Conservation (phyloP, 2,329 filamentous ascomycete genomes). For the Paraphaeosphaeria sporulosa region DNA sequence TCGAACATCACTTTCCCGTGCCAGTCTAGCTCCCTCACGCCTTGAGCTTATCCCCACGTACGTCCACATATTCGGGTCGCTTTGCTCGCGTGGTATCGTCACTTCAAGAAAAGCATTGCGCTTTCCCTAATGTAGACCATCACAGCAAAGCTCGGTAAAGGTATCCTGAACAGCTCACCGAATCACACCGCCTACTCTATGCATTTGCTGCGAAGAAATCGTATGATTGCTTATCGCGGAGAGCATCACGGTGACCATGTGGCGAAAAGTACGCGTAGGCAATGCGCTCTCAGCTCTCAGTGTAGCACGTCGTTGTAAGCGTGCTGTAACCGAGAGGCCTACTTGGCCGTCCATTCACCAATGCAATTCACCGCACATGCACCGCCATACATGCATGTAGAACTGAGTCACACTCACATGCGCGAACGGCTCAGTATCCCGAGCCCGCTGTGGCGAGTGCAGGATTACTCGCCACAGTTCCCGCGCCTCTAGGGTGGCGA, state of each 20-base stretch:
- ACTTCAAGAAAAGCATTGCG: neutral
- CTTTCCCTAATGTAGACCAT: neutral
- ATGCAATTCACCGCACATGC: neutral
- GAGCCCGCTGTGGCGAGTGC: constrained; percentile 22
- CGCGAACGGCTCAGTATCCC: neutral
- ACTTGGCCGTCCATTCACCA: neutral
- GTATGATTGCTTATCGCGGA: neutral
- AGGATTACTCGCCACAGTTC: constrained; percentile 18
- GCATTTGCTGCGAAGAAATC: neutral
- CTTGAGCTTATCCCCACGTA: constrained; percentile 13
- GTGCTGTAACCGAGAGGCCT: neutral
- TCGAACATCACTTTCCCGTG: constrained; percentile 4
- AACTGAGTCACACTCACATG: neutral
- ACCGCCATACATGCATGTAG: neutral
- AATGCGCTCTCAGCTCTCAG: neutral
- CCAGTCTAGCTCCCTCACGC: constrained; percentile 14
- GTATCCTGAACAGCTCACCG: constrained; percentile 6
- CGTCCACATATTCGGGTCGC: constrained; percentile 8
- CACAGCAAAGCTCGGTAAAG: neutral
- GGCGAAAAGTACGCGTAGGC: constrained; percentile 7
- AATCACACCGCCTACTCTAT: constrained; percentile 17
- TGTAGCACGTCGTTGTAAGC: neutral
- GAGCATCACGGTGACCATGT: neutral
- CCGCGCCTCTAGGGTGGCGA: neutral
- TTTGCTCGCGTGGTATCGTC: constrained; percentile 11